phyloP scores from a whole-genome alignment of 2,329 filamentous ascomycete species.

The Esteya vermicola region DNA sequence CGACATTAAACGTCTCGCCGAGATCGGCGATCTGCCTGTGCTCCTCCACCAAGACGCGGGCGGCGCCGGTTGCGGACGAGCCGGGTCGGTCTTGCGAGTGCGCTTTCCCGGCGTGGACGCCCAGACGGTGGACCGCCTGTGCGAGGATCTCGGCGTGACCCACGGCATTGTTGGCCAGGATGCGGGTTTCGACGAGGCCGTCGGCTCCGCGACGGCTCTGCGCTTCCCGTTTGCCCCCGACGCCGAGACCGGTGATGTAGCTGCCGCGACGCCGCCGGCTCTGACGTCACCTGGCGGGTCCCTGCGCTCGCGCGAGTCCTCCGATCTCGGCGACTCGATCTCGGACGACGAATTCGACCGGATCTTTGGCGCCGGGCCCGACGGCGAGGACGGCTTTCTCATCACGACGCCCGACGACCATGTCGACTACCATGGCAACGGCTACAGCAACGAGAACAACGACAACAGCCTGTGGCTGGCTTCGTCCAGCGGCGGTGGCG shows the following conservation, averaged over 20 bases:
- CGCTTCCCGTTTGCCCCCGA: conserved; percentile 74
- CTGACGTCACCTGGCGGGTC: conserved; percentile 34
- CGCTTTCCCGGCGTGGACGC: conserved; percentile 86
- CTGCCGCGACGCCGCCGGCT: conserved; percentile 7
- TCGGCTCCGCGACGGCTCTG: conserved; percentile 60
- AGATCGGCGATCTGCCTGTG: conserved; percentile 73
- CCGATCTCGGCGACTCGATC: conserved; percentile 18
- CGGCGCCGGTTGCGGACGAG: too few species aligned
- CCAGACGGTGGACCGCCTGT: conserved; percentile 66
- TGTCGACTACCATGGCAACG: conserved; percentile 8
- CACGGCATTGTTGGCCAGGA: conserved; percentile 72
- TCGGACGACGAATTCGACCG: conserved; percentile 18
- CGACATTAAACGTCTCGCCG: conserved; percentile 65
- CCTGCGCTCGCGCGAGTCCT: conserved; percentile 23
- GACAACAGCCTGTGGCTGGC: conserved; percentile 34
- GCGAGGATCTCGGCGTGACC: conserved; percentile 73
- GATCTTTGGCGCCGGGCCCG: conserved; percentile 8
- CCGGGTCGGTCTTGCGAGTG: conserved; percentile 53
- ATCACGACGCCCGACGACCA: too few species aligned
- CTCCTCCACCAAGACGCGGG: too few species aligned
- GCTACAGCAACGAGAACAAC: conserved; percentile 15
- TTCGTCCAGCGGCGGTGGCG: conserved; percentile 18
- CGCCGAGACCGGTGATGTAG: too few species aligned
- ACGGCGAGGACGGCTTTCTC: conserved; percentile 19
- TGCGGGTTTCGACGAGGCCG: conserved; percentile 49